Percentiles rank a stretch among this genome's conserved stretches.
Evolutionary conservation across 768 basidiomycete genomes (phyloP).

Genomic region (Auricularia cornea): DNA sequence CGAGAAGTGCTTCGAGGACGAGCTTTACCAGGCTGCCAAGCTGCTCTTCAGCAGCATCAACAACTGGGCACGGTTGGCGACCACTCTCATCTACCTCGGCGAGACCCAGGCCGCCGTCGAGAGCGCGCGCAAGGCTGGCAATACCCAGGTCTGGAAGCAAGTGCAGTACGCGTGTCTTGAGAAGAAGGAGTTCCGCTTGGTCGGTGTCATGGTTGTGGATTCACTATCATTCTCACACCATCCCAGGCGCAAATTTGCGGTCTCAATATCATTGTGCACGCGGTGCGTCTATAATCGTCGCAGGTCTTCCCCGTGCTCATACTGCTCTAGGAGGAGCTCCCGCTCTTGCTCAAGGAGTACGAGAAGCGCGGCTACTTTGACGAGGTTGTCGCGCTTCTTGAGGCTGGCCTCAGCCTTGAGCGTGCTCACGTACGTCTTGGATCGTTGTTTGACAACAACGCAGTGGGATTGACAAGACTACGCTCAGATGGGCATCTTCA

Average conservation of each 20-base stretch:
- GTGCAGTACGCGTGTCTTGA: constrained; percentile 98
- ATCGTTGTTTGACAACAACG: not conserved
- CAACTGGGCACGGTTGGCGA: constrained; percentile 97
- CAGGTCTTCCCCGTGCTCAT: constrained; percentile 4
- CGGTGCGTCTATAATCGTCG: constrained; percentile 25
- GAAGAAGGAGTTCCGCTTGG: constrained; percentile 91
- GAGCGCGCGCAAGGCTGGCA: constrained; percentile 98
- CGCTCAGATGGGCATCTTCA: constrained; percentile 88
- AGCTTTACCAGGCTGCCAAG: constrained; percentile 94
- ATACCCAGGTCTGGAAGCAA: constrained; percentile 99
- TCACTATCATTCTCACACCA: constrained; percentile 6
- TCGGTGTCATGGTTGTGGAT: constrained; percentile 20
- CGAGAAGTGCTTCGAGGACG: constrained; percentile 99
- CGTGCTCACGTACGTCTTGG: constrained; percentile 82
- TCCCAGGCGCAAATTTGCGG: constrained; percentile 92
- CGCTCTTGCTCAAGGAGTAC: constrained; percentile 68
- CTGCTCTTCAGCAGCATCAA: constrained; percentile 93
- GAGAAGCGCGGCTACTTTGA: constrained; percentile 91
- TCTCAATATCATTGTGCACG: constrained; percentile 95
- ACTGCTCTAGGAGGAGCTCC: constrained; percentile 58
- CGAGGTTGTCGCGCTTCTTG: constrained; percentile 83
- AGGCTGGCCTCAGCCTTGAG: constrained; percentile 93
- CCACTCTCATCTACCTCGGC: constrained; percentile 94
- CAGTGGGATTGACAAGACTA: no score
- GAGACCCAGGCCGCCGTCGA: constrained; percentile 98